Conservation (phyloP, 2,329 filamentous ascomycete genomes). For the Dothidotthia symphoricarpi region DNA sequence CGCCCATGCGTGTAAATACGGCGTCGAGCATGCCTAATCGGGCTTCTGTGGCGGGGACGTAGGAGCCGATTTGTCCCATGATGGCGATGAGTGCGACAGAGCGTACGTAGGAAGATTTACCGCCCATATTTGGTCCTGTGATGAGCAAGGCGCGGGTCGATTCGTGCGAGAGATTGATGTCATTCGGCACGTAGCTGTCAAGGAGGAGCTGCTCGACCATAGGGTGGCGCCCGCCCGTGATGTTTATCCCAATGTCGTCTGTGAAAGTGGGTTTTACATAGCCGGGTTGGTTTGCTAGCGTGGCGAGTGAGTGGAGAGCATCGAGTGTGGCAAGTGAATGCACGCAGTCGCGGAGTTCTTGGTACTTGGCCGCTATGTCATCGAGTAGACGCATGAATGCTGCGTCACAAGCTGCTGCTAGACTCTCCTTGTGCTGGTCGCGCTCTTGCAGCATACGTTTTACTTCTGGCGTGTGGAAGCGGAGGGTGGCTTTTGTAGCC, state of each 20-base stretch:
- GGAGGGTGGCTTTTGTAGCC: slow-evolving; percentile 85
- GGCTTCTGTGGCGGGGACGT: slow-evolving; percentile 77
- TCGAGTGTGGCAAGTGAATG: slow-evolving; percentile 83
- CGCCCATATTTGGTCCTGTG: slow-evolving; percentile 98
- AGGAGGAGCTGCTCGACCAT: slow-evolving; percentile 92
- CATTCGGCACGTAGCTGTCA: slow-evolving; percentile 87
- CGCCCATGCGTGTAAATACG: slow-evolving; percentile 93
- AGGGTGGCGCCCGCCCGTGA: slow-evolving; percentile 78
- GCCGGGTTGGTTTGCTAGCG: slow-evolving; percentile 79
- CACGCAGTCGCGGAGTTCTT: slow-evolving; percentile 83
- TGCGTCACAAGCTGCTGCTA: slow-evolving; percentile 84
- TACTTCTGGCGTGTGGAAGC: slow-evolving; percentile 93
- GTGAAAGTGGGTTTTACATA: slow-evolving; percentile 77
- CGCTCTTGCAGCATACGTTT: slow-evolving; percentile 78
- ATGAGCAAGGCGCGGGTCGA: slow-evolving; percentile 72
- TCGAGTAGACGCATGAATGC: slow-evolving; percentile 73
- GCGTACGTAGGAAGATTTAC: slow-evolving; percentile 96
- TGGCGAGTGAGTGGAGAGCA: slow-evolving; percentile 82
- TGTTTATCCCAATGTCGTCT: slow-evolving; percentile 65
- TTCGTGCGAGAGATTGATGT: slow-evolving; percentile 63
- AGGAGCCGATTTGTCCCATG: slow-evolving; percentile 92
- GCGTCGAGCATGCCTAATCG: slow-evolving; percentile 81
- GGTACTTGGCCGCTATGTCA: slow-evolving; percentile 79
- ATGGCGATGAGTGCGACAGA: slow-evolving; percentile 88
- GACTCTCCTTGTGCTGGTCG: slow-evolving; percentile 90